phyloP scores from a whole-genome alignment of 805 yeast genomes.

The Starmerella tilneyi region DNA sequence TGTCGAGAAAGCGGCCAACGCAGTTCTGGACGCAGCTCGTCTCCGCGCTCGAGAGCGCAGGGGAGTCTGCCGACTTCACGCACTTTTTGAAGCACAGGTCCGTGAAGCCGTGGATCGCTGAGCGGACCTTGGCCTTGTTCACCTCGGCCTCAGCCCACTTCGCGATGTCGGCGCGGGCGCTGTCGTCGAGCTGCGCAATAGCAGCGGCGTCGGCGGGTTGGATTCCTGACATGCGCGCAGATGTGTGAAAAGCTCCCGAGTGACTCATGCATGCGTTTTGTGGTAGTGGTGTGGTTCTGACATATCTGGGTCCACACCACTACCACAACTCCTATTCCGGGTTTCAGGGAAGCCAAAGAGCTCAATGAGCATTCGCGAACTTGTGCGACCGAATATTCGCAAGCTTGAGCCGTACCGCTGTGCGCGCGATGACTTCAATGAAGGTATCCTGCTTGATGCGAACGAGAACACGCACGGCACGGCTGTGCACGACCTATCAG shows the following conservation, averaged over 20 bases:
- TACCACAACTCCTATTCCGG: no score
- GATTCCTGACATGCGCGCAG: constrained; percentile 1
- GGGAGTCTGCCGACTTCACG: constrained; percentile 36
- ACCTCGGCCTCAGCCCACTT: constrained; percentile 72
- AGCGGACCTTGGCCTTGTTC: constrained; percentile 72
- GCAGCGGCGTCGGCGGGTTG: constrained; percentile 26
- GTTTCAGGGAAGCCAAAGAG: no score
- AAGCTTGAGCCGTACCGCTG: constrained; percentile 85
- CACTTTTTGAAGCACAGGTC: constrained; percentile 87
- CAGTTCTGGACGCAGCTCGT: constrained; percentile 70
- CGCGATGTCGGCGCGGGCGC: constrained; percentile 61
- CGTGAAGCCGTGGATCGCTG: constrained; percentile 72
- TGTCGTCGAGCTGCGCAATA: constrained; percentile 43
- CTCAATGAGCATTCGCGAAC: constrained; percentile 33
- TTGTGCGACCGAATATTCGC: constrained; percentile 78
- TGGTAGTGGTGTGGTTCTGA: not conserved
- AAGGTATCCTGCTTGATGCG: constrained; percentile 84
- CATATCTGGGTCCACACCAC: not conserved
- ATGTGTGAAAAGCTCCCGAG: not conserved
- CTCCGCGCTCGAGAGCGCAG: constrained; percentile 46
- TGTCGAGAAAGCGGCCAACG: constrained; percentile 74
- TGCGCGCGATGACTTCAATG: constrained; percentile 90
- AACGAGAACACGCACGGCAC: constrained; percentile 95
- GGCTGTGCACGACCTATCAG: constrained; percentile 41
- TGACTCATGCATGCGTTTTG: not conserved